Base-by-base conservation (phyloP, 192 early-diverging fungal genomes). In the Rhizophlyctis rosea region DNA sequence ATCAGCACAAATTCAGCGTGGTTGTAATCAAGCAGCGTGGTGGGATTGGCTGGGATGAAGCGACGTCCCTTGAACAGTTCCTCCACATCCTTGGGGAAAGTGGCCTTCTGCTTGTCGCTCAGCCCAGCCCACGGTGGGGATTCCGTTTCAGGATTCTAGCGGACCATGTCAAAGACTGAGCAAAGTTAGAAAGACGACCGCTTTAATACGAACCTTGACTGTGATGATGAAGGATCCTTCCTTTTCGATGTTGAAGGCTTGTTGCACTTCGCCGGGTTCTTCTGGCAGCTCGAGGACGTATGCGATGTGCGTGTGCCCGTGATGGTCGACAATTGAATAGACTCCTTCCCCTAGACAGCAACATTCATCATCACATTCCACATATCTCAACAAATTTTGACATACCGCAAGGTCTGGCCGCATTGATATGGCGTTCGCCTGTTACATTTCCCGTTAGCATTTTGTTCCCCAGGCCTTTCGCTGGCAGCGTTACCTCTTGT, bases 201-300 rank as follows among this genome's bases (percentile, higher is more conserved):
- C n/a, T n/a, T n/a, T n/a, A n/a, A n/a, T n/a, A n/a, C 62, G 69
- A 29, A 62, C 66, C 69, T 78, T 79, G 29, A 79, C 58, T 25
- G 59, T 70, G n/a, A 79, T 34, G 30, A 78, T 61, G 44, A 62
- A 75, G 44, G 68, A 71, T 2, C 66, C 71, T 51, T 79, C 47
- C 2, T 74, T 69, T 25, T 61, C 59, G 36, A 79, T 68, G 18
- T 76, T 74, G 57, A 79, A 79, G 3, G 65, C 62, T 28, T 75
- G 31, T 60, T 79, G 77, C 9, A 74, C 71, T 34, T 65, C 54
- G 54, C 50, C 49, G 21, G 71, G 77, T 52, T 75, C 62, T 27
- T 63, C 54, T 11, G 77, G 77, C 44, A 75, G 21, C 29, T 59
- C 53, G 7, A 79, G 53, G 7, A 66, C 54, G 52, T 79, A 79